phyloP scores from a whole-genome alignment of 139 green algal species.

The Axilococcus clingmanii region DNA sequence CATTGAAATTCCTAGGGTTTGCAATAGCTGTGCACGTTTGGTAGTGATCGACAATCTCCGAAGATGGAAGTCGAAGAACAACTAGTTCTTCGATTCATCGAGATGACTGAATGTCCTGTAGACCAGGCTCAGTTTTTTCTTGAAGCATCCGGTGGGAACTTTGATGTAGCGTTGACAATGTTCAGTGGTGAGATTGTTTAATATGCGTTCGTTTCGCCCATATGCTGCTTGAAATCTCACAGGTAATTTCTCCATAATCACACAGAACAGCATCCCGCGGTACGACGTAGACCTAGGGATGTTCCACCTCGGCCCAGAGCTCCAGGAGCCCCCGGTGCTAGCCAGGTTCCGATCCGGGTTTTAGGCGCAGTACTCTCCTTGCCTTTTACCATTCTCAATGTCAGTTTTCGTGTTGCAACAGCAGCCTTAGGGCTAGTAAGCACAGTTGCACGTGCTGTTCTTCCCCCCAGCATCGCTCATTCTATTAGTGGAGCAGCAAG shows the following conservation, averaged over 20 bases:
- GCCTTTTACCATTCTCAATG: constrained; percentile 12
- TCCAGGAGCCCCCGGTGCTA: neutral
- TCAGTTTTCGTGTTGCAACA: constrained; percentile 17
- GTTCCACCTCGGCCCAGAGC: constrained; percentile 2
- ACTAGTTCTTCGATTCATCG: constrained; percentile 30
- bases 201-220: no score
- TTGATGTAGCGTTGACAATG: constrained; percentile 37
- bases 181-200: constrained; percentile 29
- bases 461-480: constrained; percentile 22
- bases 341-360: constrained; percentile 8
- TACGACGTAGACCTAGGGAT: constrained; percentile 2
- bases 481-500: neutral
- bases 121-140: constrained; percentile 44
- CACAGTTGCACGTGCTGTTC: constrained; percentile 30
- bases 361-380: constrained; percentile 6
- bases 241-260: no score
- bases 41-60: no score
- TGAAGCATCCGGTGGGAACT: constrained; percentile 35
- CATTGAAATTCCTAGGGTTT: no score
- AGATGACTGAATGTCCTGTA: constrained; percentile 16
- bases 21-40: no score
- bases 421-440: constrained; percentile 22
- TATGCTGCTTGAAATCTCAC: no score
- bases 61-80: constrained; percentile 11
- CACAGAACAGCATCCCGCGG: no score